A percentile compares a stretch with the other conserved stretches of the same genome.
Evolutionary conservation across 2,329 filamentous ascomycete genomes (phyloP).

Genomic region (Trichocomaceae sp.): DNA sequence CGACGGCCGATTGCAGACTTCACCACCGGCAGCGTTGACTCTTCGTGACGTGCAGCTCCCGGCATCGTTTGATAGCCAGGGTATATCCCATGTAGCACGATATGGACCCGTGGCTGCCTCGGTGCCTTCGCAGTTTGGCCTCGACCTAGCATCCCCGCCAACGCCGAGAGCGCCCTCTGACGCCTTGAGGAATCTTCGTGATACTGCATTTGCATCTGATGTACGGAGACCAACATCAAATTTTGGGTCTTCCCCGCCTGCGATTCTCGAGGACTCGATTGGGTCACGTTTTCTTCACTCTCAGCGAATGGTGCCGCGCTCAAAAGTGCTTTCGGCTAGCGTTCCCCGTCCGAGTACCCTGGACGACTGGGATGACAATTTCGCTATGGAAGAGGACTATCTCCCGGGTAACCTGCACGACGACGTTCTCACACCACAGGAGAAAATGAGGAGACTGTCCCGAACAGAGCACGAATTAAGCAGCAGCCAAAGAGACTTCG

Average conservation of each 20-base stretch:
- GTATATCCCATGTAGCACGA: slow-evolving; percentile 82
- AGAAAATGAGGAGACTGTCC: slow-evolving; percentile 54
- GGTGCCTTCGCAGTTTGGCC: slow-evolving; percentile 81
- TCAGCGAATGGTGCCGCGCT: slow-evolving; percentile 54
- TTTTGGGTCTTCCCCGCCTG: slow-evolving; percentile 52
- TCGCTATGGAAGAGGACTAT: slow-evolving; percentile 83
- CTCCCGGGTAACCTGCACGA: slow-evolving; percentile 65
- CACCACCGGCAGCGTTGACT: slow-evolving; percentile 63
- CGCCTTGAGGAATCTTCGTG: slow-evolving; percentile 53
- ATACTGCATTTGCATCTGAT: slow-evolving; percentile 65
- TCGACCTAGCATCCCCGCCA: slow-evolving; percentile 55
- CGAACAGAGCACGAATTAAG: slow-evolving; percentile 49
- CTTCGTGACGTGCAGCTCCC: slow-evolving; percentile 88
- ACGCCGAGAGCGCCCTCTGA: slow-evolving; percentile 64
- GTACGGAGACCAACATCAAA: slow-evolving; percentile 52
- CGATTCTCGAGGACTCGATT: slow-evolving; percentile 52
- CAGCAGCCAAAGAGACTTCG: slow-evolving; percentile 43
- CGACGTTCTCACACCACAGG: slow-evolving; percentile 56
- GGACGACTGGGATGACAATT: slow-evolving; percentile 57
- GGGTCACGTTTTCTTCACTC: slow-evolving; percentile 58
- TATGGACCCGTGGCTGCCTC: slow-evolving; percentile 89
- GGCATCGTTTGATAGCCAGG: slow-evolving; percentile 92
- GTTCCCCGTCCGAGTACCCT: slow-evolving; percentile 47
- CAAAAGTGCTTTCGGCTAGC: slow-evolving; percentile 55
- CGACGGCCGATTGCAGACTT: slow-evolving; percentile 69